phyloP scores from a whole-genome alignment of 306 rosid genomes.

The Malus sylvestris region DNA sequence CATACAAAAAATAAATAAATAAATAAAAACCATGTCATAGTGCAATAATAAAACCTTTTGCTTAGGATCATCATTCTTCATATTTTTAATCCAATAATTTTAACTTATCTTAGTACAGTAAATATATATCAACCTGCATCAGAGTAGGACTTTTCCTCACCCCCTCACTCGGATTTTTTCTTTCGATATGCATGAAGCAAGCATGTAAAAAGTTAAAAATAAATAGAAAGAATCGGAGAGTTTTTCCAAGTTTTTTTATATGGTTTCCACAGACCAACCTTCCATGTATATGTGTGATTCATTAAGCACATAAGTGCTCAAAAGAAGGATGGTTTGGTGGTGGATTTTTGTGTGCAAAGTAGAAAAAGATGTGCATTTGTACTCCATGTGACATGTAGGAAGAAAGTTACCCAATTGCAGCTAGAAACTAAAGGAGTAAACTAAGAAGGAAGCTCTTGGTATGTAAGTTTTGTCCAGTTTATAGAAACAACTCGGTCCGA shows the following conservation, averaged over 20 bases:
- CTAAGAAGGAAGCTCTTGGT: conserved; percentile 41
- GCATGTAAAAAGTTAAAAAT: not conserved
- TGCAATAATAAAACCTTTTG: conserved; percentile 11
- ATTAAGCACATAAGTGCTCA: conserved; percentile 19
- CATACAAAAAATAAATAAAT: not conserved
- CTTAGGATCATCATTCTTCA: conserved; percentile 46
- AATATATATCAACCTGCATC: not conserved
- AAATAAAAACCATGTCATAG: too few species aligned
- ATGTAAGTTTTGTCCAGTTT: conserved; percentile 28
- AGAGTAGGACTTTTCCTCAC: not conserved
- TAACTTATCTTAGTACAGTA: conserved; percentile 9
- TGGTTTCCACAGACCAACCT: conserved; percentile 33
- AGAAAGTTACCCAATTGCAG: conserved; percentile 25
- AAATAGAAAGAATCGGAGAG: conserved; percentile 1
- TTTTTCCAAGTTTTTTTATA: conserved; percentile 20
- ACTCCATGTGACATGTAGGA: conserved; percentile 47
- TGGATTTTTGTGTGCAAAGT: conserved; percentile 18
- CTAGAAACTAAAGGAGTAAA: conserved; percentile 33
- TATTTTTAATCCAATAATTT: not conserved
- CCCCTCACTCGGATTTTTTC: not conserved
- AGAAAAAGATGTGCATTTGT: conserved; percentile 44
- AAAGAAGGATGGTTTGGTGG: conserved; percentile 26
- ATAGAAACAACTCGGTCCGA: conserved; percentile 30
- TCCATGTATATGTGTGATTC: conserved; percentile 23
- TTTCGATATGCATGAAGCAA: conserved; percentile 5